Evolutionary conservation across 495 filamentous ascomycete genomes (phyloP).

Genomic region (Talaromyces liani): DNA sequence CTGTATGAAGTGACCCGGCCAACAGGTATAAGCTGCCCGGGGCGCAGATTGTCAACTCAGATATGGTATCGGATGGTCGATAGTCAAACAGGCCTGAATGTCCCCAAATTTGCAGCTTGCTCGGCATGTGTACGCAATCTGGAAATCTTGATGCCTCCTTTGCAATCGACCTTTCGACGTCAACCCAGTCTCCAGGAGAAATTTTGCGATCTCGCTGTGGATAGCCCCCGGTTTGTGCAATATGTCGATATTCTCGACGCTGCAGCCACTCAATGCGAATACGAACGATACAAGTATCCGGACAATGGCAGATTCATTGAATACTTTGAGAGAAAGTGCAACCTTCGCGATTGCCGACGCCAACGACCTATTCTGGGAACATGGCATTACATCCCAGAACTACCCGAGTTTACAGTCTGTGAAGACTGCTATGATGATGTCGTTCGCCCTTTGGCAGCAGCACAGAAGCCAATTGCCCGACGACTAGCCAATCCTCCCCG

Average conservation of each 20-base stretch:
- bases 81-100: conserved; percentile 36
- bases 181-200: conserved; percentile 22
- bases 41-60: conserved; percentile 35
- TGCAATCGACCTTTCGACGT: conserved; percentile 40
- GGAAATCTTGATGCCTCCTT: conserved; percentile 41
- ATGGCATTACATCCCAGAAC: conserved; percentile 56
- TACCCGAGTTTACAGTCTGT: conserved; percentile 62
- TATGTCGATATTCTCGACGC: conserved; percentile 57
- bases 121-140: conserved; percentile 45
- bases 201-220: conserved; percentile 42
- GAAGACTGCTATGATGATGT: conserved; percentile 65
- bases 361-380: conserved; percentile 39
- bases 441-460: conserved; percentile 54
- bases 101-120: conserved; percentile 53
- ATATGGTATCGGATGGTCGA: conserved; percentile 56
- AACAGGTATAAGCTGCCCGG: conserved; percentile 44
- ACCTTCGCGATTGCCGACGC: conserved; percentile 45
- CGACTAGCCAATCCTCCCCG: conserved; percentile 44
- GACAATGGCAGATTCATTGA: conserved; percentile 43
- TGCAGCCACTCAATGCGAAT: conserved; percentile 39
- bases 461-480: conserved; percentile 44
- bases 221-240: conserved; percentile 46
- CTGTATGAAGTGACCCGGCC: conserved; percentile 44
- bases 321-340: conserved; percentile 43
- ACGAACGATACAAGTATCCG: conserved; percentile 24